Evolutionary conservation across 768 basidiomycete genomes (phyloP).

Genomic region (Plicaturopsis crispa): DNA sequence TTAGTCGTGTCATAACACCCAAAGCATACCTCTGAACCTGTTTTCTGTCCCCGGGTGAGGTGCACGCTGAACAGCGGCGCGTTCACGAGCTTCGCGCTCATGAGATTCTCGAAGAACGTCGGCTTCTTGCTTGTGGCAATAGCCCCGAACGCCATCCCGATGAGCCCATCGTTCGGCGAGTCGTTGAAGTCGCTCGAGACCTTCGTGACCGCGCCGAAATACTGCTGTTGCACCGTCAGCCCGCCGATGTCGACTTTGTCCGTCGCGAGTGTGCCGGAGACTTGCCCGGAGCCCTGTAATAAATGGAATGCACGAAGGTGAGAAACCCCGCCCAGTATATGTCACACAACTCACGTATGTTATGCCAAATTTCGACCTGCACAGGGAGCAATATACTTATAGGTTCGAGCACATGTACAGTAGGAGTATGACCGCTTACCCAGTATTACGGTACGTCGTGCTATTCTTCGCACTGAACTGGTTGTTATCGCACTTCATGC

Average conservation of each 20-base stretch:
- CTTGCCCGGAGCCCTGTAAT: conserved; percentile 43
- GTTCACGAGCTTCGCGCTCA: conserved; percentile 29
- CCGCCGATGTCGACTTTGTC: conserved; percentile 46
- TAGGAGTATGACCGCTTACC: conserved; percentile 27
- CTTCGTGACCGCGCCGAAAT: conserved; percentile 46
- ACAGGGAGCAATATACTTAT: conserved; percentile 27
- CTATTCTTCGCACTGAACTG: conserved; percentile 33
- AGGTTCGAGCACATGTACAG: too few species aligned
- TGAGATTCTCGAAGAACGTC: conserved; percentile 62
- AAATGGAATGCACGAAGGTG: background rate
- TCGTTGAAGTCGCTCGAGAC: conserved; percentile 42
- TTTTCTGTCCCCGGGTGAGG: conserved; percentile 28
- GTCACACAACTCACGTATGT: conserved; percentile 41
- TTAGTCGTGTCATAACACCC: conserved; percentile 28
- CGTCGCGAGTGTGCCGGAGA: conserved; percentile 36
- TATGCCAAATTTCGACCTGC: conserved; percentile 25
- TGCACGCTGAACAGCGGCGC: conserved; percentile 54
- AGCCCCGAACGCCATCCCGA: conserved; percentile 56
- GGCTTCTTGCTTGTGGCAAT: conserved; percentile 37
- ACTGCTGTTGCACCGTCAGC: conserved; percentile 37
- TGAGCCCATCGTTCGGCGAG: conserved; percentile 47
- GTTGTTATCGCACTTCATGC: conserved; percentile 25
- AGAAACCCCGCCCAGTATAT: too few species aligned
- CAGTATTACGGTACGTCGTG: conserved; percentile 29
- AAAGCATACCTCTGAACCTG: conserved; percentile 7